Evolutionary conservation across 768 basidiomycete genomes (phyloP).

Genomic region (Russula earlei): DNA sequence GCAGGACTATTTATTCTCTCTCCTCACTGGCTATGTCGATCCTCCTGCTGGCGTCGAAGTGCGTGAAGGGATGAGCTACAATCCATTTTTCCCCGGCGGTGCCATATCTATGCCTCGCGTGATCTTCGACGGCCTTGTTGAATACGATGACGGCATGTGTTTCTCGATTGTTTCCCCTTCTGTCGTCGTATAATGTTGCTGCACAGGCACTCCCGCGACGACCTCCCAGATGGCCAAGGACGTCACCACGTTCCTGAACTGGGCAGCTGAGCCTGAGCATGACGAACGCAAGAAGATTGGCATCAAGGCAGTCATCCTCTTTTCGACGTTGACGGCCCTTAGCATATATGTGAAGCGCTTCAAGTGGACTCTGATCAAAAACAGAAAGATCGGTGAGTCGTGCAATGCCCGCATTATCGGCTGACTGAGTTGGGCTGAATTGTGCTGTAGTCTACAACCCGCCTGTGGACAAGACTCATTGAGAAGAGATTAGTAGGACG

Average conservation of each 20-base stretch:
- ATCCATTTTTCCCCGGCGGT: conserved; percentile 97
- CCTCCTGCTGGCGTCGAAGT: conserved; percentile 92
- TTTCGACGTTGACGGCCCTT: conserved; percentile 73
- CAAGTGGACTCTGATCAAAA: conserved; percentile 91
- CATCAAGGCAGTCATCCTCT: conserved; percentile 89
- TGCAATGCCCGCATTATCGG: background rate
- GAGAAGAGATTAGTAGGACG: conserved; percentile 7
- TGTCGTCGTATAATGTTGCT: background rate
- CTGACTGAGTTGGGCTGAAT: conserved; percentile 4
- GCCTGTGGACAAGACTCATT: conserved; percentile 41
- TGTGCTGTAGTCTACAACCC: conserved; percentile 46
- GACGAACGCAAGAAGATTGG: conserved; percentile 97
- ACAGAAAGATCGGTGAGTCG: conserved; percentile 78
- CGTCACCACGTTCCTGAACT: conserved; percentile 88
- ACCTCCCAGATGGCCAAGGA: conserved; percentile 99
- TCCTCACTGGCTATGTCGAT: conserved; percentile 94
- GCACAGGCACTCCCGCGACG: conserved; percentile 84
- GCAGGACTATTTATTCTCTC: conserved; percentile 94
- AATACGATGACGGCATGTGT: conserved; percentile 82
- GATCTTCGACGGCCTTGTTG: conserved; percentile 90
- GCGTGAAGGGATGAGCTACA: conserved; percentile 98
- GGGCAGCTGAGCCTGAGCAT: conserved; percentile 97
- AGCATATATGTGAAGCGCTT: conserved; percentile 89
- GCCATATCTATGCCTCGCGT: conserved; percentile 98
- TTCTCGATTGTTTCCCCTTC: background rate